Base-by-base conservation (phyloP, 1,139 yeast genomes). In the Suhomyces bolitotheri region DNA sequence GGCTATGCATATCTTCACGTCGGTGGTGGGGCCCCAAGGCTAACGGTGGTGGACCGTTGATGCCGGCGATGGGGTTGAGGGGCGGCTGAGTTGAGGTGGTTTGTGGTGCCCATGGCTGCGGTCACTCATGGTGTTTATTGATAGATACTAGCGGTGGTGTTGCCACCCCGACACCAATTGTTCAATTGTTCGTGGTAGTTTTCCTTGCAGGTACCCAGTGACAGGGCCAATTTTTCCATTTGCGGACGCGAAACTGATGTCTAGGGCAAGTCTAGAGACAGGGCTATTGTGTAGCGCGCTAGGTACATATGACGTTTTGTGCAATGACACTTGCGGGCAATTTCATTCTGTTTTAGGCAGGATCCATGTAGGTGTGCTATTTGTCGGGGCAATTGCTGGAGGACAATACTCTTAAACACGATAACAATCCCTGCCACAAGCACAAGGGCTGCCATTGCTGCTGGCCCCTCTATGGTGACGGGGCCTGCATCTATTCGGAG, bases 221-320 rank as follows among this genome's bases (percentile, higher is more conserved):
- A 17, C 20, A 17, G 13, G 5, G 20, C 25, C 16, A 17, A 21
- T 34, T 29, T 34, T 34, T 25, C 37, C 37, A n/a, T 25, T 29
- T 29, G 23, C 21, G 37, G 37, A 34, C 33, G 37, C 37, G 37
- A 29, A 8, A 21, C 7, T 22, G 20, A 22, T 11, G 24, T 7
- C 11, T 9, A 10, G 11, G 24, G 24, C 12, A 7, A 22, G n/a
- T n/a, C n/a, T n/a, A n/a, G n/a, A 5, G 24, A 11, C n/a, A 22
- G 11, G 11, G 24, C 12, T 17, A 17, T 17, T 17, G 31, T 15
- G 16, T 28, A 16, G 31, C 19, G 31, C 31, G 20, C 16, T 28
- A 16, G 25, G 20, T 8, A 7, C 20, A 22, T 11, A 11, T 22
- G 24, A 23, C 22, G 20, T 4, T 23, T 7, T 19, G 14, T 16